Evolutionary conservation across 768 basidiomycete species (phyloP).

Genomic region (Lactifluus hygrophoroides): DNA sequence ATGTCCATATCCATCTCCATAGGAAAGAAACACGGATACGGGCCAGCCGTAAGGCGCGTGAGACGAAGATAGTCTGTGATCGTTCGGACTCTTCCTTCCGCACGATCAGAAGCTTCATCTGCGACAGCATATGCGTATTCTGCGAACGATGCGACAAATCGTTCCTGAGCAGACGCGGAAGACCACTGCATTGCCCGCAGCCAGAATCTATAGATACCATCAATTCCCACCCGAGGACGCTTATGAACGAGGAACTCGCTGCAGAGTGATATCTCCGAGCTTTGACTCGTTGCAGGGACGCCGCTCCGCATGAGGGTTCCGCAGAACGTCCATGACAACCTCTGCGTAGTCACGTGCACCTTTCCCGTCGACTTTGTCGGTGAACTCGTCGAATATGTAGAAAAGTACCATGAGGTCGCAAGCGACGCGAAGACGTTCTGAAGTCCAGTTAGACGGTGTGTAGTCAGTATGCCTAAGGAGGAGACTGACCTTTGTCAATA

Average conservation of each 20-base stretch:
- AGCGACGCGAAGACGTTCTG: slow-evolving; percentile 29
- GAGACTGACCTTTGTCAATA: slow-evolving; percentile 28
- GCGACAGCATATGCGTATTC: slow-evolving; percentile 33
- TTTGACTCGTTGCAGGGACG: slow-evolving; percentile 32
- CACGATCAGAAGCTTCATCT: slow-evolving; percentile 36
- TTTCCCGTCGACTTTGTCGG: slow-evolving; percentile 32
- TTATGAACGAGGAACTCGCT: slow-evolving; percentile 27
- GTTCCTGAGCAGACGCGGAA: slow-evolving; percentile 22
- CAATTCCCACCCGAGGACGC: not conserved
- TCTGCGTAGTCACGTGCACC: slow-evolving; percentile 28
- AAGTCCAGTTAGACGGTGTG: not conserved
- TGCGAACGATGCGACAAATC: slow-evolving; percentile 33
- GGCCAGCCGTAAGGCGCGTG: slow-evolving; percentile 35
- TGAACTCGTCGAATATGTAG: slow-evolving; percentile 43
- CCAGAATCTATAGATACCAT: slow-evolving; percentile 30
- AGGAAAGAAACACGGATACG: slow-evolving; percentile 33
- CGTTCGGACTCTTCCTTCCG: slow-evolving; percentile 26
- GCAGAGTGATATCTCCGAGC: slow-evolving; percentile 33
- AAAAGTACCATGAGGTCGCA: slow-evolving; percentile 46
- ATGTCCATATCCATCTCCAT: slow-evolving; percentile 33
- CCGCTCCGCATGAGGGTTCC: slow-evolving; percentile 30
- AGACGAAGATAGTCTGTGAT: slow-evolving; percentile 35
- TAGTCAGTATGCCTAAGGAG: not conserved
- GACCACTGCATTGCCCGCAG: slow-evolving; percentile 23
- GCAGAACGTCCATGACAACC: slow-evolving; percentile 34